Evolutionary conservation across 768 basidiomycete genomes (phyloP), one percentile per base, ranked within the genome.

Genomic region (Rubroboletus satanas): DNA sequence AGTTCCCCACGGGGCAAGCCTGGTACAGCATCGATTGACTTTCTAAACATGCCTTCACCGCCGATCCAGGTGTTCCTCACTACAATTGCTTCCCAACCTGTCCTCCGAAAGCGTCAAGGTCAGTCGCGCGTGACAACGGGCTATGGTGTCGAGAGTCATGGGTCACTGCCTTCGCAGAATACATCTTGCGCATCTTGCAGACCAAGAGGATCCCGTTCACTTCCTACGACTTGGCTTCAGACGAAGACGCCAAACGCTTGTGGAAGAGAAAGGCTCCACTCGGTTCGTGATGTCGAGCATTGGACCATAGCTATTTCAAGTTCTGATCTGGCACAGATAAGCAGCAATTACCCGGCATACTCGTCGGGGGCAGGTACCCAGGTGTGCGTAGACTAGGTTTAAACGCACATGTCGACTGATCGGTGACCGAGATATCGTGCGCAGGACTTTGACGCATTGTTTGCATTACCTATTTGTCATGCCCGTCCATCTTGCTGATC

Each of bases 201-300:
- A 83, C 86, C 68, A 90, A 90, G 81, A 92, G 88, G 75, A 88
- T 93, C 48, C 78, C 83, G 7, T 93, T 86, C 72, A 84, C 75
- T 1, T 86, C 88, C 10, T 93, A 90, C 65, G 91, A 93, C 71
- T 79, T 93, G 37, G 91, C 91, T 29, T 90, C 87, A 5, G 90
- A 93, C 65, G 86, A 87, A 63, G 80, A 83, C 18, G 90, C 91
- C 15, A 93, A 92, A 68, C 71, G 72, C 52, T 70, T 91, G 23
- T 93, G 91, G 91, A 87, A 79, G 69, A 78, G 92, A 61, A 93
- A 86, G 67, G 88, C 87, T 1, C 91, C 91, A 36, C 62, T 67
- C 62, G 82, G 89, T 86, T 46, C 56, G 71, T 63, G 14, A 15
- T 35, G 10, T 51, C 28, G 43, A 36, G 17, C 44, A 9, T 31